phyloP scores from a whole-genome alignment of 176 grass and related monocot genomes.

The Oryza australiensis region DNA sequence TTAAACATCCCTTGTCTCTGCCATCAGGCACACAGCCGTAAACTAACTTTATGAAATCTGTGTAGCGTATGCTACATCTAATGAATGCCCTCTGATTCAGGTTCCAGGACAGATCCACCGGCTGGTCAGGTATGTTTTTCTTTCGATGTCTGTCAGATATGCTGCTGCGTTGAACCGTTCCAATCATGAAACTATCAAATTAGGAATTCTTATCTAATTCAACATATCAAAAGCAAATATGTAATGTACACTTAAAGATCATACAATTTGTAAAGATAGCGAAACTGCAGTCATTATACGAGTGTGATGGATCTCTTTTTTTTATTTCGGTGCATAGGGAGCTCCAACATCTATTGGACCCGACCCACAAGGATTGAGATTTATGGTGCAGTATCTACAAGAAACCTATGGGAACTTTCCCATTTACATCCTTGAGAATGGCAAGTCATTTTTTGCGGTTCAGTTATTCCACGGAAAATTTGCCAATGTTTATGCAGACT shows the following conservation, averaged over 20 bases:
- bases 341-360: neutral
- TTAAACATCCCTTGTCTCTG: too few species aligned
- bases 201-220: too few species aligned
- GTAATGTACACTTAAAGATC: too few species aligned
- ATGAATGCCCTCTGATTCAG: slow-evolving; percentile 7
- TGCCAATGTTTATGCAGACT: neutral
- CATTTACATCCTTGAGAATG: slow-evolving; percentile 76
- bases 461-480: neutral
- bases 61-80: neutral
- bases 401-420: slow-evolving; percentile 60
- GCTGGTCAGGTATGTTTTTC: slow-evolving; percentile 36
- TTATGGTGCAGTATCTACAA: slow-evolving; percentile 53
- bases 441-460: slow-evolving; percentile 39
- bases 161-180: neutral
- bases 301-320: neutral
- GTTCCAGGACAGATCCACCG: slow-evolving; percentile 37
- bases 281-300: neutral
- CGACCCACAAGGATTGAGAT: slow-evolving; percentile 48
- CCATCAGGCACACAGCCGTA: too few species aligned
- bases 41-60: neutral
- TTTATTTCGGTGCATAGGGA: neutral
- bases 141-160: neutral
- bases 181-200: neutral
- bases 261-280: neutral
- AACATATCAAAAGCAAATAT: too few species aligned